A percentile compares a stretch with the other conserved stretches of the same genome.
Conservation (phyloP, 345 rosid genomes). For the Pistacia atlantica region DNA sequence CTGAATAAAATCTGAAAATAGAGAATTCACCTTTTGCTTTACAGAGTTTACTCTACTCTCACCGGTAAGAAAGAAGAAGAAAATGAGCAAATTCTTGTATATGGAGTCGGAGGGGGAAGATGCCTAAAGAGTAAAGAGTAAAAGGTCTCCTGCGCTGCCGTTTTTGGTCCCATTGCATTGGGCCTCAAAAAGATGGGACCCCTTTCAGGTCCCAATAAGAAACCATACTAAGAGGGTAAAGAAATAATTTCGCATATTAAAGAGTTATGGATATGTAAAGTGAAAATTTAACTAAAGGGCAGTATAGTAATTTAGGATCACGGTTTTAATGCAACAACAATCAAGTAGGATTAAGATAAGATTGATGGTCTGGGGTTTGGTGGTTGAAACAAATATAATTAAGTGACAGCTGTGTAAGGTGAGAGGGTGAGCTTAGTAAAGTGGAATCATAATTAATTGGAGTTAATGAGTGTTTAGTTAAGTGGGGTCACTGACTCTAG, state of each 20-base stretch:
- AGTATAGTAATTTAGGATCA: not conserved
- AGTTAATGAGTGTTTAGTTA: not conserved
- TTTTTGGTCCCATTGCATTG: not conserved
- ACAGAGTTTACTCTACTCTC: not conserved
- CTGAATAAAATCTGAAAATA: not conserved
- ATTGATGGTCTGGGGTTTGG: not conserved
- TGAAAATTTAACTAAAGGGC: not conserved
- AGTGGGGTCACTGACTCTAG: no score
- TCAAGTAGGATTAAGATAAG: not conserved
- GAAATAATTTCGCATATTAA: not conserved
- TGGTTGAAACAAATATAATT: not conserved
- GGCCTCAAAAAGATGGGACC: conserved; percentile 8
- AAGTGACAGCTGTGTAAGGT: conserved; percentile 1
- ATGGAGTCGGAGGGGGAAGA: not conserved
- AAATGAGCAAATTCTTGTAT: not conserved
- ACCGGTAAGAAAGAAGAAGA: not conserved
- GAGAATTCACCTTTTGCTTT: not conserved
- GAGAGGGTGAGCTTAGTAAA: conserved; percentile 7
- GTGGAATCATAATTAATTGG: conserved; percentile 1
- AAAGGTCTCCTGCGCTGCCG: not conserved
- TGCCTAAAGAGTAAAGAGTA: not conserved
- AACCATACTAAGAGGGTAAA: no score
- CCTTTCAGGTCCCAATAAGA: not conserved
- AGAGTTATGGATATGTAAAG: no score
- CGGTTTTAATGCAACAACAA: no score